A percentile compares a stretch with the other conserved stretches of the same genome.
These are phyloP conservation scores for Agrocybe praecox DNA, from an alignment of 768 basidiomycete genomes.

Conservation along the genomic window DNA sequence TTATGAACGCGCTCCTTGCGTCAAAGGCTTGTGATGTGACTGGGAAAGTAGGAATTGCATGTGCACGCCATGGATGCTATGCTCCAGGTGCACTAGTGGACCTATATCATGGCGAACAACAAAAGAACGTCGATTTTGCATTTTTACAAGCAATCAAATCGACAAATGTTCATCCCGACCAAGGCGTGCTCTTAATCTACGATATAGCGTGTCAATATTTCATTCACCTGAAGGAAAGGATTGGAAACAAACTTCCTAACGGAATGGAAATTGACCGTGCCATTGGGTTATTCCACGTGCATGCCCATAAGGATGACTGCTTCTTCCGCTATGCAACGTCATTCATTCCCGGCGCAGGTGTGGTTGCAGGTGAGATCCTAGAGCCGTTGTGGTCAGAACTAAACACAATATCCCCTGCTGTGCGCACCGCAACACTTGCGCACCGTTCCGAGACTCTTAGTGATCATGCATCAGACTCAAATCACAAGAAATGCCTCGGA, in stretches of 20 bases:
- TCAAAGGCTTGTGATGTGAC: conserved; percentile 15
- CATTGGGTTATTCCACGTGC: conserved; percentile 30
- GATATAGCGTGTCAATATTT: conserved; percentile 4
- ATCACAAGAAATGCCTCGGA: conserved; percentile 22
- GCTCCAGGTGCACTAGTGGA: conserved; percentile 16
- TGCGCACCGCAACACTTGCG: conserved; percentile 12
- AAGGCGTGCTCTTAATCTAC: conserved; percentile 4
- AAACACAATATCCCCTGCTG: conserved; percentile 15
- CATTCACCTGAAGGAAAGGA: not conserved
- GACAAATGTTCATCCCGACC: conserved; percentile 8
- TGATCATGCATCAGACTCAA: conserved; percentile 24
- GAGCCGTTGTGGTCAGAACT: conserved; percentile 21
- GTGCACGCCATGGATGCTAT: conserved; percentile 21
- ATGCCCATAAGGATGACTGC: conserved; percentile 27
- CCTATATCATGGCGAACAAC: conserved; percentile 22
- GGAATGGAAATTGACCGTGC: conserved; percentile 8
- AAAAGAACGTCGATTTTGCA: conserved; percentile 23
- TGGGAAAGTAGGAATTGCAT: conserved; percentile 15
- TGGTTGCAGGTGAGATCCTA: conserved; percentile 17
- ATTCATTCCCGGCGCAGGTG: conserved; percentile 16
- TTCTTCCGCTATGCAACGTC: conserved; percentile 21
- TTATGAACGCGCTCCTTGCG: conserved; percentile 3
- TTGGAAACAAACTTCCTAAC: not conserved
- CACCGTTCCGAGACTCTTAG: conserved; percentile 18
- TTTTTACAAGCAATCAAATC: conserved; percentile 7